Evolutionary conservation across 495 filamentous ascomycete species (phyloP).

Genomic region (Physcia stellaris): DNA sequence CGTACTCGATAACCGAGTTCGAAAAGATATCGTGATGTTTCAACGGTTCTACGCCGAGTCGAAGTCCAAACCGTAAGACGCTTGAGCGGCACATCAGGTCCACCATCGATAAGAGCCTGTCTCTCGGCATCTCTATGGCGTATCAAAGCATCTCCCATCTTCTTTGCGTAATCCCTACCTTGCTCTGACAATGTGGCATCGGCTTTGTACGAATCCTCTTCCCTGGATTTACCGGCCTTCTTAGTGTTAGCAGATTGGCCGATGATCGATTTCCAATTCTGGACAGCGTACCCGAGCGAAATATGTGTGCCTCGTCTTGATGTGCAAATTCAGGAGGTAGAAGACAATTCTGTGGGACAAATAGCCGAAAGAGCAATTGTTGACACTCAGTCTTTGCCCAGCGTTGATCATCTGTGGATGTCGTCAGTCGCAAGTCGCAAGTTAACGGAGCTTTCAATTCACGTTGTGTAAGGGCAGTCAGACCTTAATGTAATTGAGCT

Average conservation of each 20-base stretch:
- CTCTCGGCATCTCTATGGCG: conserved; percentile 72
- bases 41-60: conserved; percentile 74
- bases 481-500: conserved; percentile 89
- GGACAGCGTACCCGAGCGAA: conserved; percentile 84
- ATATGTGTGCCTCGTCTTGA: conserved; percentile 85
- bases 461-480: no score
- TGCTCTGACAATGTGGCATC: conserved; percentile 74
- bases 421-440: no score
- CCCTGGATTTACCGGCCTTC: conserved; percentile 48
- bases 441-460: no score
- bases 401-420: conserved; percentile 92
- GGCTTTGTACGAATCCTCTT: conserved; percentile 78
- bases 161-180: conserved; percentile 71
- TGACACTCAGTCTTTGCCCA: conserved; percentile 79
- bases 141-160: conserved; percentile 73
- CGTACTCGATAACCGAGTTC: conserved; percentile 69
- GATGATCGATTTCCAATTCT: no score
- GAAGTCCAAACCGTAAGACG: conserved; percentile 90
- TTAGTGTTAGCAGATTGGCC: no score
- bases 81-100: conserved; percentile 52
- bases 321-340: conserved; percentile 93
- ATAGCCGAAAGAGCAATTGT: conserved; percentile 92
- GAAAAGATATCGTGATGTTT: conserved; percentile 74
- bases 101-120: conserved; percentile 54
- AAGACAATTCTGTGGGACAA: conserved; percentile 94